A percentile compares a stretch with the other conserved stretches of the same genome.
Conservation (phyloP, 805 yeast species). For the Yarrowia osloensis region DNA sequence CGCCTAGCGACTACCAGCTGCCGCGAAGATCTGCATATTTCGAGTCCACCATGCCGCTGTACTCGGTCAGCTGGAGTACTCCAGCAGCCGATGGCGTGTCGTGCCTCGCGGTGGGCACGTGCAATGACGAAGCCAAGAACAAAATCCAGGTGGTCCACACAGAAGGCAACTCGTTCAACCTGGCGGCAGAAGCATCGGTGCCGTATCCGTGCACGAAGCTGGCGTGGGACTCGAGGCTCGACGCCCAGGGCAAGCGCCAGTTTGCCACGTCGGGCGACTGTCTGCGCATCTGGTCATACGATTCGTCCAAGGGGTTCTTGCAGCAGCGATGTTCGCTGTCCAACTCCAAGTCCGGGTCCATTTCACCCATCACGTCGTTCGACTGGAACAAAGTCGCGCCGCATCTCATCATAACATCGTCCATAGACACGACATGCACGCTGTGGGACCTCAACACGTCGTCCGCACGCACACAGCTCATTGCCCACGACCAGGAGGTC, state of each 20-base stretch:
- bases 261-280: constrained; percentile 74
- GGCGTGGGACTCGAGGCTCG: constrained; percentile 58
- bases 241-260: constrained; percentile 49
- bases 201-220: constrained; percentile 71
- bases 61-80: constrained; percentile 55
- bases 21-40: constrained; percentile 45
- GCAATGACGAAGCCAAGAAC: constrained; percentile 74
- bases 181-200: constrained; percentile 54
- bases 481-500: constrained; percentile 95
- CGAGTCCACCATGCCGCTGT: constrained; percentile 54
- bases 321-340: constrained; percentile 48
- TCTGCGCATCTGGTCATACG: constrained; percentile 61
- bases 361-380: constrained; percentile 90
- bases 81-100: constrained; percentile 46
- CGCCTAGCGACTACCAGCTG: background rate
- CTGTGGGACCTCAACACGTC: constrained; percentile 82
- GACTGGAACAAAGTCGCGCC: constrained; percentile 86
- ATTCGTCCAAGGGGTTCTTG: constrained; percentile 42
- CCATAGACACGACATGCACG: constrained; percentile 96
- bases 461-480: constrained; percentile 84
- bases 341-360: constrained; percentile 47
- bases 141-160: constrained; percentile 48
- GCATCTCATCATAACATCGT: constrained; percentile 72
- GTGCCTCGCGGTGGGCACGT: constrained; percentile 69
- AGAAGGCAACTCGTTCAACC: constrained; percentile 42